Evolutionary conservation across 495 filamentous ascomycete genomes (phyloP), one percentile per base, ranked within the genome.

Genomic region (Alectoria sarmentosa): DNA sequence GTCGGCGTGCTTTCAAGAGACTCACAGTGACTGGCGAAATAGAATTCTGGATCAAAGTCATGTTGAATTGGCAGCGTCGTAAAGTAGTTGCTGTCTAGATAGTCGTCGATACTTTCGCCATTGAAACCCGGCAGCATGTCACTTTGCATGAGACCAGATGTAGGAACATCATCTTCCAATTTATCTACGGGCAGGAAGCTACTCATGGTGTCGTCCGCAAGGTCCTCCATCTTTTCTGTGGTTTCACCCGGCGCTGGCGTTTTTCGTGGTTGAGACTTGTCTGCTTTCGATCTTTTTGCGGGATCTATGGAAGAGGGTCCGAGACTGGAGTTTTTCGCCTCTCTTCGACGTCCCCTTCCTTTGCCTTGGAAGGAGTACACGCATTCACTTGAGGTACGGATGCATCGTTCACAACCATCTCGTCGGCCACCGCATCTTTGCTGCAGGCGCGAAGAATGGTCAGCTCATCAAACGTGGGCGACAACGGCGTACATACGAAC

Each of bases 351-450:
- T 21, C 52, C 52, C 6, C 52, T 34, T 14, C 52, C 52, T 55
- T 55, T 55, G 52, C 52, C 52, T 55, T 55, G 52, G 30, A 55
- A 21, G 3, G 52, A 55, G 30, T 55, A 55, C 5, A 55, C 52
- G 52, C 52, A 55, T 55, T 55, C 52, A 55, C 52, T 55, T 8
- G 52, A 55, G 52, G 52, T 55, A 1, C 52, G 52, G 19, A 55
- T 19, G 30, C 52, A 55, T 34, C 52, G 28, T 10, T 55, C 52
- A 34, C 52, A 55, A 2, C 52, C 52, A 34, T 55, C 52, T 55
- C 52, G 52, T 32, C 52, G 15, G 30, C 52, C 52, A 34, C 52
- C 52, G 17, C 52, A 55, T 55, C 30, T 32, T 34, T 55, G 52
- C 52, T 55, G n/a, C 28, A 32, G 28, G 8, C 15, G 11, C 15